Evolutionary conservation across 768 basidiomycete species (phyloP), one percentile per base, ranked within the genome.

Genomic region (Kwoniella dendrophila): DNA sequence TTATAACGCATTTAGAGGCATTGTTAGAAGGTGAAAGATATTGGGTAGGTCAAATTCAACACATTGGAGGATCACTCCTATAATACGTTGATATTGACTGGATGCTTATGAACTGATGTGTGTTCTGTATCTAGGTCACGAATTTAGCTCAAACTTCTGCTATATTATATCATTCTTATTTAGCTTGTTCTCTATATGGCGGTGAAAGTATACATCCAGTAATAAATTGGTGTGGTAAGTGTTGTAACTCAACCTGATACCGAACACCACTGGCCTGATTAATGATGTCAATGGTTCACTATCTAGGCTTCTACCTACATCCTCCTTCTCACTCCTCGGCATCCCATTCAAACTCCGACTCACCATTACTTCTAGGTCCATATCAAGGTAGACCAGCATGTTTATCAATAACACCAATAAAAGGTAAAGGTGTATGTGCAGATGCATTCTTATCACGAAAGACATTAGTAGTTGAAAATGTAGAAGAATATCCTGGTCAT

Each of bases 311-410:
- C 82, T 96, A 97, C 80, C 80, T 96, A 55, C 79, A 85, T 60
- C 70, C 64, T 43, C 62, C 63, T 43, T 67, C 48, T 18, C 12
- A 41, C n/a, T 55, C 60, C 30, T 50, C 62, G 1, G 22, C 48
- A 43, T 41, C 50, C 30, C 30, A 38, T 41, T 51, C 47, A 54
- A 22, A 0, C 34, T n/a, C 43, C 27, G 32, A 55, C 34, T 74
- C 58, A 14, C 65, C 80, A 5, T 79, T 94, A 8, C 80, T 91
- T 43, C 81, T 93, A 5, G 92, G 88, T 0, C 92, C 92, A 0
- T 96, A 94, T 80, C 88, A 86, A 68, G 93, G 93, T 54, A 89
- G 88, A 69, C 94, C 93, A 1, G 94, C 94, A 0, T 97, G 94
- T 77, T 89, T 90, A 69, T 86, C 84, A 69, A 92, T 96, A 76